Conservation (phyloP, 345 rosid genomes). For the Carallia pectinifolia region DNA sequence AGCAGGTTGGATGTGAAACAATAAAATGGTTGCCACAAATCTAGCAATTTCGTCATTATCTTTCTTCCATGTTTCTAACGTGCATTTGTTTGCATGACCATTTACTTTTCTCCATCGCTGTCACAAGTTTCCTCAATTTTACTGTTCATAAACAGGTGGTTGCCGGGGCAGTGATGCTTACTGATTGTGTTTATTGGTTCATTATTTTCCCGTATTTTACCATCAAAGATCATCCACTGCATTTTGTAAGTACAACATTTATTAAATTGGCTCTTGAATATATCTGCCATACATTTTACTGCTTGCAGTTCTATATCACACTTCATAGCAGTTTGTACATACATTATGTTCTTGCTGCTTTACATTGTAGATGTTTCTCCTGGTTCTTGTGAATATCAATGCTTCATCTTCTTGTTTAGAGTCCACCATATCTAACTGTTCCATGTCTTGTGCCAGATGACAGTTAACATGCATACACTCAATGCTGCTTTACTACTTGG, state of each 20-base stretch:
- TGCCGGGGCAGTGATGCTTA: slow-evolving; percentile 67
- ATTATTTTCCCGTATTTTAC: slow-evolving; percentile 65
- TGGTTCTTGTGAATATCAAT: background rate
- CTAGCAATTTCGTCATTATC: background rate
- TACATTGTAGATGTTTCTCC: background rate
- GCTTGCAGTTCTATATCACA: background rate
- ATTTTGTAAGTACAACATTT: slow-evolving; percentile 44
- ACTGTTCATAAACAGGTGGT: slow-evolving; percentile 38
- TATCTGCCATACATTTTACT: background rate
- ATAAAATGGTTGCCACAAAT: background rate
- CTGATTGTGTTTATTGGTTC: slow-evolving; percentile 61
- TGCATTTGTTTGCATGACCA: background rate
- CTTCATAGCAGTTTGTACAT: background rate
- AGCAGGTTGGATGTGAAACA: too few relatives aligned
- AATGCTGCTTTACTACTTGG: slow-evolving; percentile 55
- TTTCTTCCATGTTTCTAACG: background rate
- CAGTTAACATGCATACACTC: slow-evolving; percentile 60
- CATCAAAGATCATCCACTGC: slow-evolving; percentile 42
- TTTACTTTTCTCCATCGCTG: background rate
- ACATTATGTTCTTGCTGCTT: background rate
- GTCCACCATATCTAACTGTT: slow-evolving; percentile 3
- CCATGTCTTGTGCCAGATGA: slow-evolving; percentile 43
- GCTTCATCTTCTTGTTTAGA: background rate
- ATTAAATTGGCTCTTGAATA: background rate
- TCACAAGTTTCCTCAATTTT: slow-evolving; percentile 8